Evolutionary conservation across 495 filamentous ascomycete species (phyloP).

Genomic region (Neurospora pannonica): DNA sequence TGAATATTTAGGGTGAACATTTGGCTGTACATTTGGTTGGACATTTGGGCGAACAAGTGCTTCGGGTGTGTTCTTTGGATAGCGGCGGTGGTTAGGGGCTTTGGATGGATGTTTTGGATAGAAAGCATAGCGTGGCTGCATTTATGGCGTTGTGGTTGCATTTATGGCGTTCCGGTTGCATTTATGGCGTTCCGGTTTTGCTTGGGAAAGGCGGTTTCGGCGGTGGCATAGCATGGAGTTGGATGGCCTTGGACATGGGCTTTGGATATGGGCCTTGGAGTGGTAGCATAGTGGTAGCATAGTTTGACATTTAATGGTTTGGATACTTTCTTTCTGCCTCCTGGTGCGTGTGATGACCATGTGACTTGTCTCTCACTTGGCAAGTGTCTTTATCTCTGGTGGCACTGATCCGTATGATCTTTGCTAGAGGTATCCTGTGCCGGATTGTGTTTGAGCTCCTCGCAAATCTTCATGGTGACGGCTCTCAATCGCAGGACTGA

Average conservation of each 20-base stretch:
- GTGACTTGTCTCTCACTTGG: neutral
- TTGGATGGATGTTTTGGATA: neutral
- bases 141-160: neutral
- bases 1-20: neutral
- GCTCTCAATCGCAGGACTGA: neutral
- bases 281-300: neutral
- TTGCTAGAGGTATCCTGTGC: neutral
- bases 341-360: neutral
- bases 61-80: neutral
- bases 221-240: neutral
- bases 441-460: neutral
- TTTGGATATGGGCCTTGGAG: neutral
- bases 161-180: neutral
- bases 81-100: neutral
- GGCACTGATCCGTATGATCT: neutral
- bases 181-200: neutral
- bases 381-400: neutral
- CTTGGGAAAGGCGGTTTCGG: neutral
- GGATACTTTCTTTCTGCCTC: neutral
- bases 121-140: neutral
- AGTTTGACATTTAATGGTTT: neutral
- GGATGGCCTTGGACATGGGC: neutral
- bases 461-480: neutral
- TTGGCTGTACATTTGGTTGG: neutral
- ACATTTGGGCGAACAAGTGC: neutral